These are phyloP conservation scores for Artomyces pyxidatus DNA, from an alignment of 768 basidiomycete genomes.

Conservation along the genomic window DNA sequence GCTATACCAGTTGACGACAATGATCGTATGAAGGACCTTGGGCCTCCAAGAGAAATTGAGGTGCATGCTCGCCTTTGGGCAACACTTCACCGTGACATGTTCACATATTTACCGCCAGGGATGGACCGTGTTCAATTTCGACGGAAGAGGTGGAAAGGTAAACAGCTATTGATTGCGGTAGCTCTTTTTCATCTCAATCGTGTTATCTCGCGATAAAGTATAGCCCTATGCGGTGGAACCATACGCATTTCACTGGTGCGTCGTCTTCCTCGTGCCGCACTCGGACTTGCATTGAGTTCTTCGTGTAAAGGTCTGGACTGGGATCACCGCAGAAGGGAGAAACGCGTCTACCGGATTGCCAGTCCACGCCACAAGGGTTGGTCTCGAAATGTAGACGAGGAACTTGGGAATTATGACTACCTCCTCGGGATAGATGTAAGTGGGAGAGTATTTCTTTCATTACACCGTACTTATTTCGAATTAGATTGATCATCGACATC, in stretches of 20 bases:
- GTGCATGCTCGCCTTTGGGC: constrained; percentile 28
- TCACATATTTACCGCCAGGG: too few relatives aligned
- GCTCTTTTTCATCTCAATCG: too few relatives aligned
- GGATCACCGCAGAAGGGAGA: constrained; percentile 59
- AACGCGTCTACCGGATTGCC: constrained; percentile 66
- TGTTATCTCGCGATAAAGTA: constrained; percentile 37
- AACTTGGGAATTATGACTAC: constrained; percentile 86
- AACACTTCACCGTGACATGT: constrained; percentile 1
- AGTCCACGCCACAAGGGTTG: constrained; percentile 65
- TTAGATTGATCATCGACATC: constrained; percentile 81
- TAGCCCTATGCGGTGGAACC: constrained; percentile 62
- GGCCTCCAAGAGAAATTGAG: constrained; percentile 55
- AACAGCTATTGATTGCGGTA: neutral
- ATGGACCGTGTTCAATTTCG: constrained; percentile 84
- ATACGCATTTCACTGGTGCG: constrained; percentile 73
- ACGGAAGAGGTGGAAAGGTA: constrained; percentile 69
- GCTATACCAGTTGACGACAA: constrained; percentile 65
- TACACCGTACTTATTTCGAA: constrained; percentile 7
- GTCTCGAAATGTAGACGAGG: constrained; percentile 73
- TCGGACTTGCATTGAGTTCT: neutral
- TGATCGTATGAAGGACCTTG: constrained; percentile 57
- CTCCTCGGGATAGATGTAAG: constrained; percentile 67
- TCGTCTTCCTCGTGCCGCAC: neutral
- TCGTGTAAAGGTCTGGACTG: constrained; percentile 69
- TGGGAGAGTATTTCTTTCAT: constrained; percentile 4